Evolutionary conservation across 257 asterid genomes (phyloP).

Genomic region (Pogostemon cablin): DNA sequence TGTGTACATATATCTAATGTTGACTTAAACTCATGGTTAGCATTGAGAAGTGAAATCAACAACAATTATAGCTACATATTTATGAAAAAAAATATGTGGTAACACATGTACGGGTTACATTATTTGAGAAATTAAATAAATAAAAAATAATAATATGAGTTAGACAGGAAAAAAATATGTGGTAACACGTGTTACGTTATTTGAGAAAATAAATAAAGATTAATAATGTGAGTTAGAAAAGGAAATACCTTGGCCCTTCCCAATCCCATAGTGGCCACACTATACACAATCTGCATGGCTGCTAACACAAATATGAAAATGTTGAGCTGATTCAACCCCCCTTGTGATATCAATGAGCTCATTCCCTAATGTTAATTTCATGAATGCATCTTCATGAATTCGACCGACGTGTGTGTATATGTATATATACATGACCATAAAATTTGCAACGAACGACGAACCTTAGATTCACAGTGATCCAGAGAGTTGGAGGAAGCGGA

Average conservation of each 20-base stretch:
- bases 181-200: no score
- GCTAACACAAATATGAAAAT: slow-evolving; percentile 80
- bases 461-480: slow-evolving; percentile 67
- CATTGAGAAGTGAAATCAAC: no score
- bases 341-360: slow-evolving; percentile 62
- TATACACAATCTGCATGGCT: slow-evolving; percentile 69
- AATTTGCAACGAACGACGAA: slow-evolving; percentile 10
- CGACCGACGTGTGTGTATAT: no score
- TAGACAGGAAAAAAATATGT: no score
- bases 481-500: slow-evolving; percentile 32
- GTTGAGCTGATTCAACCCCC: slow-evolving; percentile 68
- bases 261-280: slow-evolving; percentile 67
- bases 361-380: slow-evolving; percentile 47
- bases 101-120: no score
- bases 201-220: no score
- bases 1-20: no score
- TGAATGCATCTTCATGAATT: background rate
- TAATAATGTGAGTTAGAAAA: background rate
- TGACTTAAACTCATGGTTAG: no score
- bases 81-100: no score
- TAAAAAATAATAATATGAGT: background rate
- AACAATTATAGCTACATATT: no score
- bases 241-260: slow-evolving; percentile 72
- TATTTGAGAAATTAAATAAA: no score
- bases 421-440: background rate